Evolutionary conservation across 306 rosid species (phyloP).

Genomic region (Neltuma alba): DNA sequence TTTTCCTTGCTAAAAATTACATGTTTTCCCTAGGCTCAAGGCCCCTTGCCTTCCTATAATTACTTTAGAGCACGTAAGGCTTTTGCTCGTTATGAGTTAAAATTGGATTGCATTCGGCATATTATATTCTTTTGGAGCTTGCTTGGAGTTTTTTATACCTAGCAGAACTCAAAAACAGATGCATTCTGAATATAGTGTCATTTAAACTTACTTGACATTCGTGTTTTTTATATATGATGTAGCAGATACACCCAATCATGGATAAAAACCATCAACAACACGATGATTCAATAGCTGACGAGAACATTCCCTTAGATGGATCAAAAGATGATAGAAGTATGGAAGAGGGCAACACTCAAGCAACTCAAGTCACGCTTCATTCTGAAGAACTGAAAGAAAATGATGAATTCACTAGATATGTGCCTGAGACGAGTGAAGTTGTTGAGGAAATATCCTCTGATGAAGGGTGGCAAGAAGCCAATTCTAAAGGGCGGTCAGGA

Average conservation of each 20-base stretch:
- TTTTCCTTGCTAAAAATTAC: conserved; percentile 22
- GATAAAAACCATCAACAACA: conserved; percentile 56
- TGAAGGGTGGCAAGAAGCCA: conserved; percentile 99
- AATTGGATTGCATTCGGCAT: conserved; percentile 31
- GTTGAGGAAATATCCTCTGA: conserved; percentile 68
- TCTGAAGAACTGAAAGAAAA: conserved; percentile 52
- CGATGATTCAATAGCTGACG: conserved; percentile 38
- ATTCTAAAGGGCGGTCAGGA: conserved; percentile 71
- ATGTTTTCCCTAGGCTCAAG: conserved; percentile 13
- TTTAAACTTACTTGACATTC: conserved; percentile 23
- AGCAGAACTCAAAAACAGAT: conserved; percentile 28
- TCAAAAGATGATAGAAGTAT: conserved; percentile 35
- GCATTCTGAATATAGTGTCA: neutral
- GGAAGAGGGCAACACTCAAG: conserved; percentile 39
- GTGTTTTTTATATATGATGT: conserved; percentile 34
- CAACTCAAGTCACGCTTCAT: conserved; percentile 38
- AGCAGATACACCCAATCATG: conserved; percentile 57
- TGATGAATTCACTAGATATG: conserved; percentile 34
- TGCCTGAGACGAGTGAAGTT: conserved; percentile 42
- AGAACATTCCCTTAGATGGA: conserved; percentile 43
- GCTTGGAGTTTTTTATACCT: conserved; percentile 33
- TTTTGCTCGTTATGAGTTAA: conserved; percentile 26
- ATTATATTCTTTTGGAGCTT: conserved; percentile 38
- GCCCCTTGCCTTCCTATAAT: conserved; percentile 18
- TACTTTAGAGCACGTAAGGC: conserved; percentile 25